A percentile compares a stretch with the other conserved stretches of the same genome.
Conservation (phyloP, 2,329 filamentous ascomycete species). For the Aspergillus latus region DNA sequence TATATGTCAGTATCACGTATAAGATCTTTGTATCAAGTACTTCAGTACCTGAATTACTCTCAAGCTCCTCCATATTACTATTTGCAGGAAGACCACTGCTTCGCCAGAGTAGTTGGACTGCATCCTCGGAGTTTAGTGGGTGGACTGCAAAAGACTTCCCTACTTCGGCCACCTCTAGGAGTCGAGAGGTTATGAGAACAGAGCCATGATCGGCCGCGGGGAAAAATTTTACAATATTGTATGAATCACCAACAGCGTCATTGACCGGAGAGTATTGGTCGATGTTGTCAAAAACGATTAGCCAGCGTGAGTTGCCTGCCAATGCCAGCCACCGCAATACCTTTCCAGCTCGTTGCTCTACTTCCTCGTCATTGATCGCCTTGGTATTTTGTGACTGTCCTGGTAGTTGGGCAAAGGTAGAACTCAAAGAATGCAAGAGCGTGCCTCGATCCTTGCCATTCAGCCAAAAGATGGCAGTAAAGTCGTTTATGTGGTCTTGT, state of each 20-base stretch:
- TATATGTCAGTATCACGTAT: not conserved
- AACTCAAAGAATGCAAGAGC: not conserved
- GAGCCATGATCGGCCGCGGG: constrained; percentile 7
- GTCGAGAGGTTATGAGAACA: constrained; percentile 6
- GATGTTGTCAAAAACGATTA: constrained; percentile 10
- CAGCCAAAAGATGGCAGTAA: constrained; percentile 4
- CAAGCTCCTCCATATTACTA: not conserved
- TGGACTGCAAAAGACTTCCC: not conserved
- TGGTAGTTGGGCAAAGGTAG: not conserved
- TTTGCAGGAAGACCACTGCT: not conserved
- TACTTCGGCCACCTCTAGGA: not conserved
- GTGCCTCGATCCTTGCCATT: not conserved
- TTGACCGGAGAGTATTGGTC: not conserved
- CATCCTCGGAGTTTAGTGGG: not conserved
- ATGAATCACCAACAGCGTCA: not conserved
- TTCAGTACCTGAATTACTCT: not conserved
- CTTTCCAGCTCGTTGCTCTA: not conserved
- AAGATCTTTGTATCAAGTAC: not conserved
- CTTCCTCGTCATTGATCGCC: not conserved
- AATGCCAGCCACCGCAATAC: constrained; percentile 2
- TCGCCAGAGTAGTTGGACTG: not conserved
- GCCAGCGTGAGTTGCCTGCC: not conserved
- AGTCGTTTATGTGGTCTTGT: not conserved
- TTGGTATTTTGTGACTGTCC: not conserved
- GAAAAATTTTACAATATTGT: not conserved